Evolutionary conservation across 768 basidiomycete genomes (phyloP).

Genomic region (Exsudoporus frostii): DNA sequence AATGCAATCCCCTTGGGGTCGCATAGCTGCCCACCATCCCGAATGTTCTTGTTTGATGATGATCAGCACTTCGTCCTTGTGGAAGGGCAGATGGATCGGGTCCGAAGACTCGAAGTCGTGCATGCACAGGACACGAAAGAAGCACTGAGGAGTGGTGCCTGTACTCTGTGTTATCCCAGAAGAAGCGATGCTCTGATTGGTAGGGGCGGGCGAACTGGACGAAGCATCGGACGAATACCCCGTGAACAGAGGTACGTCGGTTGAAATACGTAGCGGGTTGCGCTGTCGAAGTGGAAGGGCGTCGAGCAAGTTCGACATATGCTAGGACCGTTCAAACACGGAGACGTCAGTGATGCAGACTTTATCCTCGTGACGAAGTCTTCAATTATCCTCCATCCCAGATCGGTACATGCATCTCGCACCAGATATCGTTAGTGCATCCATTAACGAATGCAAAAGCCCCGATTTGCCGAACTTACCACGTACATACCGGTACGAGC

Average conservation of each 20-base stretch:
- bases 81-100: constrained; percentile 57
- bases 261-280: constrained; percentile 27
- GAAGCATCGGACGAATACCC: constrained; percentile 35
- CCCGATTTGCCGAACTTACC: background rate
- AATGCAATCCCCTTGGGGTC: constrained; percentile 45
- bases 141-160: constrained; percentile 28
- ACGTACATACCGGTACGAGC: background rate
- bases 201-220: constrained; percentile 17
- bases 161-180: constrained; percentile 31
- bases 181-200: background rate
- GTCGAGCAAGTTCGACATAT: constrained; percentile 10
- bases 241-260: constrained; percentile 35
- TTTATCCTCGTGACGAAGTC: constrained; percentile 10
- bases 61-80: constrained; percentile 62
- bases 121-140: constrained; percentile 52
- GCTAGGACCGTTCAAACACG: background rate
- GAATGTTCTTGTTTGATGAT: constrained; percentile 66
- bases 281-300: constrained; percentile 7
- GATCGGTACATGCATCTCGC: background rate
- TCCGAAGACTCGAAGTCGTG: constrained; percentile 68
- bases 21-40: constrained; percentile 83
- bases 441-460: background rate
- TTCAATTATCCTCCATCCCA: background rate
- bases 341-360: background rate
- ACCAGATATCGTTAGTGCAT: constrained; percentile 10